Conservation (phyloP, 2,329 filamentous ascomycete genomes). For the Alternaria longipes region DNA sequence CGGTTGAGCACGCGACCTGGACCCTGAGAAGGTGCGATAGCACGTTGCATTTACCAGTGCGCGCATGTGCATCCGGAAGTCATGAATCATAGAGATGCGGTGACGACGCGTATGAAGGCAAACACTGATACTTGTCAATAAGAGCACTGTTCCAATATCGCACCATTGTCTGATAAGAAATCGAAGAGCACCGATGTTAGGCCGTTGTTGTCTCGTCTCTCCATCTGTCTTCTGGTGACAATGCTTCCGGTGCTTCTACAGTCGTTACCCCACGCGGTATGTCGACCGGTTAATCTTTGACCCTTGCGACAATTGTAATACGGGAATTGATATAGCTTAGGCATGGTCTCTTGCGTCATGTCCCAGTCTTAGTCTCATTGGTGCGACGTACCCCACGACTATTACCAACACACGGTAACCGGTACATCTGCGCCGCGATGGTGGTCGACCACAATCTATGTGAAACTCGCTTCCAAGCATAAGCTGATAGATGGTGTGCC, state of each 20-base stretch:
- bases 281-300: not conserved
- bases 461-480: constrained; percentile 15
- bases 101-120: not conserved
- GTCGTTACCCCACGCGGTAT: not conserved
- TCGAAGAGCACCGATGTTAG: not conserved
- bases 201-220: not conserved
- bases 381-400: not conserved
- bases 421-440: constrained; percentile 5
- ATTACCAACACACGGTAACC: not conserved
- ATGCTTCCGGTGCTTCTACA: not conserved
- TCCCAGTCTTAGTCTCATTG: not conserved
- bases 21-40: not conserved
- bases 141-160: not conserved
- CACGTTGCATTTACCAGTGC: constrained; percentile 2
- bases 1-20: not conserved
- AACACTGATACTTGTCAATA: not conserved
- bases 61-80: not conserved
- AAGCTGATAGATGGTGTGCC: constrained; percentile 10
- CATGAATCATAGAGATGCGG: not conserved
- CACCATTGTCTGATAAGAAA: not conserved
- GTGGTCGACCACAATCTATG: constrained; percentile 6
- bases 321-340: not conserved
- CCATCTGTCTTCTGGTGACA: not conserved
- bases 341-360: not conserved
- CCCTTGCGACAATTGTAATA: not conserved